A percentile compares a stretch with the other conserved stretches of the same genome.
These are phyloP conservation scores for Pythium brachiatum DNA, from an alignment of 352 stramenopile genomes.

Conservation along the genomic window DNA sequence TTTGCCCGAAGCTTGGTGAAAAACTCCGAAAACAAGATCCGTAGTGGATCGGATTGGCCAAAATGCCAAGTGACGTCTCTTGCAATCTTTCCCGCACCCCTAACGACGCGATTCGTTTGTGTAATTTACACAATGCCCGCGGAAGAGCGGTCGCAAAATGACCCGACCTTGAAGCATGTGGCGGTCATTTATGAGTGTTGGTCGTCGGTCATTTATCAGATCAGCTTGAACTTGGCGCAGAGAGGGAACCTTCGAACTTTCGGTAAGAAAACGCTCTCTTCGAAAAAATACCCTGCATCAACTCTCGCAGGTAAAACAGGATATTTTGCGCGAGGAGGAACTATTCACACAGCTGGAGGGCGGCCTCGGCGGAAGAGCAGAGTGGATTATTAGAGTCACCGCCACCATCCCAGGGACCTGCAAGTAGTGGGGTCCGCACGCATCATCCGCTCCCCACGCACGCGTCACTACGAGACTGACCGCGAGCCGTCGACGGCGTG, in stretches of 20 bases:
- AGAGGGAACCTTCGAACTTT: slow-evolving; percentile 30
- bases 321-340: slow-evolving; percentile 21
- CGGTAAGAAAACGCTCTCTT: slow-evolving; percentile 25
- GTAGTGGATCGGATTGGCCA: background rate
- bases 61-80: background rate
- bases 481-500: background rate
- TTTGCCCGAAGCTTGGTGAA: background rate
- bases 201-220: slow-evolving; percentile 30
- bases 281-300: slow-evolving; percentile 24
- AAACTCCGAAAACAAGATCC: slow-evolving; percentile 8
- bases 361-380: slow-evolving; percentile 17
- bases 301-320: slow-evolving; percentile 19
- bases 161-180: slow-evolving; percentile 21
- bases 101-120: slow-evolving; percentile 13
- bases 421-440: background rate
- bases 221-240: slow-evolving; percentile 29
- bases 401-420: background rate
- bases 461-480: background rate
- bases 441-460: slow-evolving; percentile 2
- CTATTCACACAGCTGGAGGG: background rate
- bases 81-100: slow-evolving; percentile 24
- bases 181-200: slow-evolving; percentile 28
- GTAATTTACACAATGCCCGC: slow-evolving; percentile 19
- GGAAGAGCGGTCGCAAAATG: background rate
- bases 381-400: slow-evolving; percentile 18